Percentiles rank a stretch among this genome's conserved stretches.
phyloP scores from a whole-genome alignment of 1,139 yeast genomes.

The Candida neerlandica region DNA sequence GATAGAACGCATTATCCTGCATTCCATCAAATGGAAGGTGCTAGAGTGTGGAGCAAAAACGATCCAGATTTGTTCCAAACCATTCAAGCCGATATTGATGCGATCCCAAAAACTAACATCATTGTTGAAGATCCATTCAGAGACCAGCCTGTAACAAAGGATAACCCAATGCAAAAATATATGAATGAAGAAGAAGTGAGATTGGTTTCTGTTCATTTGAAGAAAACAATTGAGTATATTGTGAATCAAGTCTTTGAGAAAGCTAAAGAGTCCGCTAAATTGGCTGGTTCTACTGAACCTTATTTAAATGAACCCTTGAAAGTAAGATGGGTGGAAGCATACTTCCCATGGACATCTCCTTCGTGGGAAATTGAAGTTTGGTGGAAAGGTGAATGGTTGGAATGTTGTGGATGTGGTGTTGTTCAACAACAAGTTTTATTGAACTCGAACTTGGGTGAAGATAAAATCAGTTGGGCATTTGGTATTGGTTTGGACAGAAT shows the following conservation, averaged over 20 bases:
- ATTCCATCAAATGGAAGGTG: conserved; percentile 98
- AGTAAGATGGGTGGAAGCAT: conserved; percentile 94
- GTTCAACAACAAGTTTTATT: conserved; percentile 77
- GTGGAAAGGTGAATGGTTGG: conserved; percentile 99
- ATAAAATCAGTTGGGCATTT: conserved; percentile 91
- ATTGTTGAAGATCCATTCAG: conserved; percentile 75
- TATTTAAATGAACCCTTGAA: conserved; percentile 74
- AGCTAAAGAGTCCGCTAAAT: conserved; percentile 67
- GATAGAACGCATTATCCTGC: conserved; percentile 97
- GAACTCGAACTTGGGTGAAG: conserved; percentile 66
- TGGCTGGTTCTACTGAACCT: conserved; percentile 64
- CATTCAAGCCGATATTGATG: conserved; percentile 59
- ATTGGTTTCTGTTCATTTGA: conserved; percentile 74
- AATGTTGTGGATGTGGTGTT: conserved; percentile 95
- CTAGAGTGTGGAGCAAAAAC: conserved; percentile 73
- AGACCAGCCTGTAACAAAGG: conserved; percentile 48
- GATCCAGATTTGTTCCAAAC: conserved; percentile 40
- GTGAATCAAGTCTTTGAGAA: conserved; percentile 82
- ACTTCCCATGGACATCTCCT: conserved; percentile 98
- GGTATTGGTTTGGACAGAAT: conserved; percentile 95
- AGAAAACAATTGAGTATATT: conserved; percentile 79
- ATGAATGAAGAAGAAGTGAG: conserved; percentile 72
- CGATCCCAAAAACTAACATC: conserved; percentile 67
- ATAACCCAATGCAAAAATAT: conserved; percentile 78
- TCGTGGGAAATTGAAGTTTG: conserved; percentile 98